These are phyloP conservation scores for Chaetothyriales sp. DNA, from an alignment of 2,329 filamentous ascomycete genomes.

Conservation along the genomic window DNA sequence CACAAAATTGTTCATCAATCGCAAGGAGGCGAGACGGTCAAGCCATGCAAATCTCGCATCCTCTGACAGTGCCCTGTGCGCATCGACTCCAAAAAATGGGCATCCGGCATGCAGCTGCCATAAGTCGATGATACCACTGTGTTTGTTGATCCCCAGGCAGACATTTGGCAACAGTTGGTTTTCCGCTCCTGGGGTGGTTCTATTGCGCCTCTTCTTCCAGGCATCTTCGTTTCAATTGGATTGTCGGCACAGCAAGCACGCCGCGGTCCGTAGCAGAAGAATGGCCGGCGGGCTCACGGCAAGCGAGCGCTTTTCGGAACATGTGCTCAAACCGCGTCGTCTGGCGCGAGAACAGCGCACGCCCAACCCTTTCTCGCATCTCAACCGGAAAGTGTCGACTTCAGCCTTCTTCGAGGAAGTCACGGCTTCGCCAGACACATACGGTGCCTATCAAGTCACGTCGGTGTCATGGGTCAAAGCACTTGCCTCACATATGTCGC, in stretches of 20 bases:
- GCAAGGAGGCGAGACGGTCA: neutral
- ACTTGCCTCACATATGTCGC: slow-evolving; percentile 15
- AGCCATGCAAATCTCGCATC: neutral
- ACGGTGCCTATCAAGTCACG: slow-evolving; percentile 3
- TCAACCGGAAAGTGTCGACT: neutral
- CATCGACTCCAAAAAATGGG: neutral
- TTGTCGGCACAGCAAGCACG: neutral
- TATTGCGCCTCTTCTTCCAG: neutral
- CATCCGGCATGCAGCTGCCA: neutral
- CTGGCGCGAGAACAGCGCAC: neutral
- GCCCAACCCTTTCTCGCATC: neutral
- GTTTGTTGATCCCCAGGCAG: neutral
- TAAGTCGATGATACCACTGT: neutral
- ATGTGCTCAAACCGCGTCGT: neutral
- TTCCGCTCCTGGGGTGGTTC: neutral
- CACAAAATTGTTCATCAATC: neutral
- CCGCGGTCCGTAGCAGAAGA: neutral
- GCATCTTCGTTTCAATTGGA: neutral
- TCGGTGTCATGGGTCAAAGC: slow-evolving; percentile 17
- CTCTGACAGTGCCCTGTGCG: neutral
- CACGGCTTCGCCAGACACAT: neutral
- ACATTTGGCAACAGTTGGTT: slow-evolving; percentile 1
- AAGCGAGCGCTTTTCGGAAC: neutral
- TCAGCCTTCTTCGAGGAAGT: neutral
- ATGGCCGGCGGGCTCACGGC: neutral